phyloP scores from a whole-genome alignment of 129 eudicot genomes.

The Chrysanthemum makinoi region DNA sequence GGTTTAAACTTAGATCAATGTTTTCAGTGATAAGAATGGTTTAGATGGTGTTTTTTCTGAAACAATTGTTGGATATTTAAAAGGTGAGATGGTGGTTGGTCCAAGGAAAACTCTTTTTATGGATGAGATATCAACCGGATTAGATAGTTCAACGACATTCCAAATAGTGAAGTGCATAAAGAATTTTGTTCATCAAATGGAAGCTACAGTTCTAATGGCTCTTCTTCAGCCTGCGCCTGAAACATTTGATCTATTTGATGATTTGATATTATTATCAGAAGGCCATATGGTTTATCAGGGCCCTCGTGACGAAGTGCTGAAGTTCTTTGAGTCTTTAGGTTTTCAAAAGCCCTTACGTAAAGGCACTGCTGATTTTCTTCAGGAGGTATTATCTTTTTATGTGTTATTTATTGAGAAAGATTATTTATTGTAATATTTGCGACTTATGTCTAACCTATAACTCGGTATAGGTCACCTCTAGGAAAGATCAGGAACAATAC shows the following conservation, averaged over 20 bases:
- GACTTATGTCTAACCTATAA: not conserved
- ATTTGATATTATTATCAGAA: slow-evolving; percentile 72
- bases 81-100: slow-evolving; percentile 95
- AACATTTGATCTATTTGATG: slow-evolving; percentile 90
- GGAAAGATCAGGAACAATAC: slow-evolving; percentile 88
- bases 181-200: slow-evolving; percentile 85
- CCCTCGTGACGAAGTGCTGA: slow-evolving; percentile 74
- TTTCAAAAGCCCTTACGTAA: slow-evolving; percentile 77
- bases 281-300: slow-evolving; percentile 85
- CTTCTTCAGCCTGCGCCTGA: slow-evolving; percentile 98
- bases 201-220: slow-evolving; percentile 84
- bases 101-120: slow-evolving; percentile 87
- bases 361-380: slow-evolving; percentile 92
- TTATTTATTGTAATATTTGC: not conserved
- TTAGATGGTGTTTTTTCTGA: not conserved
- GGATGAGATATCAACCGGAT: slow-evolving; percentile 95
- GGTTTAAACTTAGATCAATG: not conserved
- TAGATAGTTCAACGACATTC: slow-evolving; percentile 87
- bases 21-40: not conserved
- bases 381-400: slow-evolving; percentile 54
- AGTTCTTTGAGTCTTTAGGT: slow-evolving; percentile 77
- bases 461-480: slow-evolving; percentile 70
- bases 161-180: slow-evolving; percentile 74
- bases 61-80: not conserved
- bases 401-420: no score